phyloP scores from a whole-genome alignment of 371 early-diverging fungal genomes.

The Blakeslea trispora region DNA sequence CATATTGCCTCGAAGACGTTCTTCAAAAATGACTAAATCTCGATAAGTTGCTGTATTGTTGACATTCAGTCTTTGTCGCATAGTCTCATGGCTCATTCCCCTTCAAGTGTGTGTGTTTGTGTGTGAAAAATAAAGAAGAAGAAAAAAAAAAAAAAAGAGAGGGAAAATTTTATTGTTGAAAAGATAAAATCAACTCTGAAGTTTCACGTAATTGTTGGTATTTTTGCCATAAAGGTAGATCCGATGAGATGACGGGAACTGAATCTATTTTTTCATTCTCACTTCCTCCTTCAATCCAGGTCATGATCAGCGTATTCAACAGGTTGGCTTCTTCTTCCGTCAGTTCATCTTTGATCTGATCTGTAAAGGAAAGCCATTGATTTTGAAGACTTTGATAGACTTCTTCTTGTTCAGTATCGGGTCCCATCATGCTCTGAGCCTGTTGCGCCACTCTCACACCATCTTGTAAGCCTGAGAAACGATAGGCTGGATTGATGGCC shows the following conservation, averaged over 20 bases:
- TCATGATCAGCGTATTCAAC: slow-evolving; percentile 42
- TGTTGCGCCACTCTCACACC: slow-evolving; percentile 37
- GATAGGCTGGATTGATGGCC: slow-evolving; percentile 33
- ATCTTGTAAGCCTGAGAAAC: slow-evolving; percentile 43
- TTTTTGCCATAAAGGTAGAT: slow-evolving; percentile 14
- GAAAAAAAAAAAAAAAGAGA: too few species aligned
- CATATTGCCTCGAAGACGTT: slow-evolving; percentile 63
- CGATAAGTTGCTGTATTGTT: slow-evolving; percentile 54
- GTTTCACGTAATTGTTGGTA: slow-evolving; percentile 9
- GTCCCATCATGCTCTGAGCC: slow-evolving; percentile 41
- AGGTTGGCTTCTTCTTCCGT: slow-evolving; percentile 31
- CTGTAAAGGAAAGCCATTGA: slow-evolving; percentile 43
- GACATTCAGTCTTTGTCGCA: slow-evolving; percentile 12
- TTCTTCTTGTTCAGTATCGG: slow-evolving; percentile 28
- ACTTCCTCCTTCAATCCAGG: slow-evolving; percentile 39
- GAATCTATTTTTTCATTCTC: background rate
- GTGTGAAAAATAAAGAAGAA: too few species aligned
- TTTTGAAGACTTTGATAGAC: slow-evolving; percentile 31
- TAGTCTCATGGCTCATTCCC: background rate
- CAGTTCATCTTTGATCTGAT: slow-evolving; percentile 19
- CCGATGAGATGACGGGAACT: background rate
- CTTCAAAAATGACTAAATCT: slow-evolving; percentile 73
- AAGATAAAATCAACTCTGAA: background rate
- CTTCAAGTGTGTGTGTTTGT: too few species aligned
- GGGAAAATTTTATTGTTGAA: too few species aligned